Evolutionary conservation across 495 filamentous ascomycete genomes (phyloP).

Genomic region (Lasiosphaeria ovina): DNA sequence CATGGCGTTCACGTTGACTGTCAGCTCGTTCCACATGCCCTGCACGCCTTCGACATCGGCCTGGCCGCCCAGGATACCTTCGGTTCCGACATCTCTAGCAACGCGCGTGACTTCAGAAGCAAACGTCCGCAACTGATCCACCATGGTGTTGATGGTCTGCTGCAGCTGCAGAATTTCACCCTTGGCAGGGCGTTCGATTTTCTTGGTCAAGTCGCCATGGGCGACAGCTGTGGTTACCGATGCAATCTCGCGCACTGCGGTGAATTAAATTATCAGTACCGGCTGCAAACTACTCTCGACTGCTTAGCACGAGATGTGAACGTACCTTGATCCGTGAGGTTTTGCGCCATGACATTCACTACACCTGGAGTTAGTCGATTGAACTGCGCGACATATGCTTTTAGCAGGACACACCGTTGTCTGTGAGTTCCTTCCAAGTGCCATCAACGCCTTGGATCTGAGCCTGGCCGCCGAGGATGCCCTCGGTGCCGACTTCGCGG

Average conservation of each 20-base stretch:
- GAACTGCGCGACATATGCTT: neutral
- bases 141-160: conserved; percentile 99
- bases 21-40: conserved; percentile 93
- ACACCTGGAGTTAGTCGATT: conserved; percentile 20
- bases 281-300: conserved; percentile 4
- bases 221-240: conserved; percentile 95
- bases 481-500: conserved; percentile 95
- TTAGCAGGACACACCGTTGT: conserved; percentile 64
- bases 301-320: neutral
- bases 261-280: conserved; percentile 11
- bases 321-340: conserved; percentile 58
- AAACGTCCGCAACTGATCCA: conserved; percentile 95
- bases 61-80: conserved; percentile 95
- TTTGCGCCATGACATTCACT: conserved; percentile 97
- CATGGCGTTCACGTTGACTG: conserved; percentile 98
- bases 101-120: conserved; percentile 96
- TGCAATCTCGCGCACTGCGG: conserved; percentile 86
- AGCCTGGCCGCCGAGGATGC: conserved; percentile 94
- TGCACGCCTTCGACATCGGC: conserved; percentile 87
- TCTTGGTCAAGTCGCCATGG: conserved; percentile 92
- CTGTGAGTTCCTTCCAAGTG: conserved; percentile 96
- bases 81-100: conserved; percentile 93
- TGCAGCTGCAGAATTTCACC: conserved; percentile 96
- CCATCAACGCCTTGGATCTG: conserved; percentile 92
- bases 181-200: conserved; percentile 89